Evolutionary conservation across 768 basidiomycete species (phyloP).

Genomic region (Tulasnella sp.): DNA sequence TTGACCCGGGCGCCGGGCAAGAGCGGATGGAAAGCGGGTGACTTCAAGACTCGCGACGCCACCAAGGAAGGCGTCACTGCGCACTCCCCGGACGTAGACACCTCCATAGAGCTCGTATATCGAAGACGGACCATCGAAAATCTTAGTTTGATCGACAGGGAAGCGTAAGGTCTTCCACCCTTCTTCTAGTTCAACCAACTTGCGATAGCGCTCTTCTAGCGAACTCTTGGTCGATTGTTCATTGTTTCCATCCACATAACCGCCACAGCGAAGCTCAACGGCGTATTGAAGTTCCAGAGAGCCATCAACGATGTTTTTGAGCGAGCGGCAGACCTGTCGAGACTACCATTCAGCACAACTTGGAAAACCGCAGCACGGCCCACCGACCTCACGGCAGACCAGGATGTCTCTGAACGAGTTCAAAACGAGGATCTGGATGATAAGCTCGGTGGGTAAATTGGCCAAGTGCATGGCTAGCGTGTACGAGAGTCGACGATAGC

Average conservation of each 20-base stretch:
- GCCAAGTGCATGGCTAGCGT: not conserved
- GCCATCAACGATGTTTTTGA: not conserved
- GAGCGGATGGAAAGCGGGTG: conserved; percentile 16
- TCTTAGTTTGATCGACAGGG: not conserved
- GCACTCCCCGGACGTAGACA: conserved; percentile 3
- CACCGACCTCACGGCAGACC: not conserved
- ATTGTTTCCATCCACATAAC: not conserved
- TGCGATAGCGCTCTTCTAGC: conserved; percentile 13
- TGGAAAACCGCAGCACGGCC: not conserved
- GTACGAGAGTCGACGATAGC: not conserved
- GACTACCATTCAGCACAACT: not conserved
- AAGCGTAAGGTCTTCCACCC: conserved; percentile 2
- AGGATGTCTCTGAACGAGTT: not conserved
- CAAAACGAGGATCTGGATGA: not conserved
- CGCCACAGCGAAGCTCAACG: not conserved
- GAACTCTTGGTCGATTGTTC: not conserved
- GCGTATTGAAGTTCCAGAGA: conserved; percentile 9
- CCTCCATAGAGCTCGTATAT: conserved; percentile 25
- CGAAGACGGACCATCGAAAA: not conserved
- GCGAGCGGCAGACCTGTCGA: conserved; percentile 5
- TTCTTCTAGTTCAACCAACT: conserved; percentile 5
- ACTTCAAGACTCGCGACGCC: not conserved
- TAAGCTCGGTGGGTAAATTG: not conserved
- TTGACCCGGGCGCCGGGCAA: not conserved
- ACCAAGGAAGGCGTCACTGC: not conserved